Evolutionary conservation across 208 protist genomes (phyloP).

Genomic region (Jaenimonas drosophilae): DNA sequence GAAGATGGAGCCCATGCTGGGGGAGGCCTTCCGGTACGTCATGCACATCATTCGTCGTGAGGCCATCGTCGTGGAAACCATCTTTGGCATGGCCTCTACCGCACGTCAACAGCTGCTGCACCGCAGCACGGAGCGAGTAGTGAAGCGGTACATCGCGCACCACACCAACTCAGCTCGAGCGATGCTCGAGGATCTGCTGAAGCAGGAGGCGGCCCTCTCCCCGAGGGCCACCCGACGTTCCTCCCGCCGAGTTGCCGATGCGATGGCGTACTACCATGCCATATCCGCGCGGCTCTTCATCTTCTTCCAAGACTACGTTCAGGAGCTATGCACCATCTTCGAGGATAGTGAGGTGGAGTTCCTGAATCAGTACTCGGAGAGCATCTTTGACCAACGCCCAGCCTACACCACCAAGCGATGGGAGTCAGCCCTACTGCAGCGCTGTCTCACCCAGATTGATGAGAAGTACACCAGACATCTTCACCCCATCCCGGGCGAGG

Average conservation of each 20-base stretch:
- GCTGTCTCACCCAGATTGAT: constrained; percentile 62
- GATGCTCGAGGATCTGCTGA: constrained; percentile 32
- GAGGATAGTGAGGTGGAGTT: constrained; percentile 50
- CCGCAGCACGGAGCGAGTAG: constrained; percentile 63
- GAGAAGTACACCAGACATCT: constrained; percentile 74
- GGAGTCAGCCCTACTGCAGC: constrained; percentile 55
- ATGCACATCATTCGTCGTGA: constrained; percentile 59
- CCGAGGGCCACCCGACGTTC: constrained; percentile 52
- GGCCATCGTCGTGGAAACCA: constrained; percentile 70
- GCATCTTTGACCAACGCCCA: constrained; percentile 44
- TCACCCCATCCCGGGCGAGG: constrained; percentile 49
- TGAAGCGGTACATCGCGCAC: constrained; percentile 67
- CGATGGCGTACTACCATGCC: constrained; percentile 66
- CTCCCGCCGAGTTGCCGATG: constrained; percentile 45
- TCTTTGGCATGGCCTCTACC: constrained; percentile 66
- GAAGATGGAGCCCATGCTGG: constrained; percentile 40
- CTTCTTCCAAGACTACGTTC: constrained; percentile 55
- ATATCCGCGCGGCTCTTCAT: constrained; percentile 50
- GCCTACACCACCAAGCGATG: constrained; percentile 23
- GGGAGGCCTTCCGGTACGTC: constrained; percentile 52
- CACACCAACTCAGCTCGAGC: constrained; percentile 73
- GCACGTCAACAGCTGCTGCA: constrained; percentile 72
- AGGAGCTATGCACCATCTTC: constrained; percentile 43
- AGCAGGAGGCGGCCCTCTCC: constrained; percentile 43
- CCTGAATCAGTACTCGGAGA: constrained; percentile 36